These are phyloP conservation scores for Hymenoscyphus infarciens DNA, from an alignment of 2,329 filamentous ascomycete species.

Conservation along the genomic window DNA sequence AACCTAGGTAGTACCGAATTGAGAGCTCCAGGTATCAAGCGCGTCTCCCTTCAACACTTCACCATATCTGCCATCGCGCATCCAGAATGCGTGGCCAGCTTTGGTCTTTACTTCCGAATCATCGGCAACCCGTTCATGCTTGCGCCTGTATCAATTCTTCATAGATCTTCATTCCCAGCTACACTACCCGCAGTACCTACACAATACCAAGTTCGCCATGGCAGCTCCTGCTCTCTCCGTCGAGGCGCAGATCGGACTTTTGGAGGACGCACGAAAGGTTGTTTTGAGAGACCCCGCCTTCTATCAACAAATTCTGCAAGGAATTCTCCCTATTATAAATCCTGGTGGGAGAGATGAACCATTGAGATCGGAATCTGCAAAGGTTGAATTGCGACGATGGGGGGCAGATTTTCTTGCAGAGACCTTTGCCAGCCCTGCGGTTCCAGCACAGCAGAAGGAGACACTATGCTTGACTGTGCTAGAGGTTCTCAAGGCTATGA, in stretches of 20 bases:
- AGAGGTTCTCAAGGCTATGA: conserved; percentile 67
- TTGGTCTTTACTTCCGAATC: conserved; percentile 5
- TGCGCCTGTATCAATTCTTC: conserved; percentile 13
- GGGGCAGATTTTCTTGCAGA: conserved; percentile 94
- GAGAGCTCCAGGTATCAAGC: conserved; percentile 11
- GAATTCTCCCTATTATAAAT: conserved; percentile 87
- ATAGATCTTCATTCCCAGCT: conserved; percentile 27
- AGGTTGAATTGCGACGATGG: conserved; percentile 87
- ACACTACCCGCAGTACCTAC: conserved; percentile 25
- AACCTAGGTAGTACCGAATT: neutral
- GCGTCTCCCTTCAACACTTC: neutral
- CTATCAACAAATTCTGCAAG: conserved; percentile 88
- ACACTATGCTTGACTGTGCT: conserved; percentile 73
- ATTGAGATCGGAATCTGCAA: conserved; percentile 40
- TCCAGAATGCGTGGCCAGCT: conserved; percentile 20
- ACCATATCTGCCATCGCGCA: conserved; percentile 6
- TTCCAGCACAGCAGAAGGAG: conserved; percentile 75
- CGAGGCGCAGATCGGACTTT: conserved; percentile 76
- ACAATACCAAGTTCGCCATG: conserved; percentile 39
- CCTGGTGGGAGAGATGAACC: conserved; percentile 41
- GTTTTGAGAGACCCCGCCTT: conserved; percentile 82
- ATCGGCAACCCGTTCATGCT: conserved; percentile 18
- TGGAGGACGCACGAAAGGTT: conserved; percentile 85
- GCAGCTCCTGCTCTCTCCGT: conserved; percentile 52
- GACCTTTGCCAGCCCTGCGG: conserved; percentile 87